Evolutionary conservation across 257 asterid genomes (phyloP), one percentile per base, ranked within the genome.

Genomic region (Voacanga thouarsii): DNA sequence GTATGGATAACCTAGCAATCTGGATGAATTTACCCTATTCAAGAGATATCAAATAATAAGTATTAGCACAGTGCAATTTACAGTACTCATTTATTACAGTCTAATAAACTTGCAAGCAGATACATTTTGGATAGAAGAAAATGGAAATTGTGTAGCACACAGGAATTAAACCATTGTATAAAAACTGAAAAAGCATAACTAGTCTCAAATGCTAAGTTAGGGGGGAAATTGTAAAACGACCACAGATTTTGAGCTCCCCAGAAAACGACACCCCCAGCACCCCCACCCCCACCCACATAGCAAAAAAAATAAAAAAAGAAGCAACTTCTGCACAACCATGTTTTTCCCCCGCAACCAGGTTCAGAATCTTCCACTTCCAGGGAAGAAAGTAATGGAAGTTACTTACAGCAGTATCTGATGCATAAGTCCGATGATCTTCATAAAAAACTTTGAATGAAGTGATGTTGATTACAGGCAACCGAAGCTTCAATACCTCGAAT

Each of bases 341-440:
- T 16, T 66, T 14, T 65, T 28, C 71, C 45, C 39, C 39, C 0
- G 11, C 72, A 18, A 39, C 18, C 72, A 65, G 72, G 41, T 33
- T 12, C 26, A 45, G 18, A 63, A 64, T 59, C n/a, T 64, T 64
- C 28, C 33, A n/a, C 45, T 56, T 33, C 26, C 43, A 73, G 14
- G 55, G 50, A 45, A 47, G 65, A 72, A 83, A 74, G 63, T 76
- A 77, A 68, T 73, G 55, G 79, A 56, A 78, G 77, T 49, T 75
- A 86, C 97, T 89, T 89, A 96, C 99, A 76, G 97, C 97, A 77
- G 88, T 84, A 70, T 90, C 85, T 71, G 98, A 92, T 68, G 94
- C 97, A 89, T 88, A 96, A 67, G 99, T 96, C 74, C 98, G 97
- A 84, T 89, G 93, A 87, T 96, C 99, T 87, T 93, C 98, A 73